Conservation (phyloP, 2,329 filamentous ascomycete species). For the Amesomyces nigricolor region DNA sequence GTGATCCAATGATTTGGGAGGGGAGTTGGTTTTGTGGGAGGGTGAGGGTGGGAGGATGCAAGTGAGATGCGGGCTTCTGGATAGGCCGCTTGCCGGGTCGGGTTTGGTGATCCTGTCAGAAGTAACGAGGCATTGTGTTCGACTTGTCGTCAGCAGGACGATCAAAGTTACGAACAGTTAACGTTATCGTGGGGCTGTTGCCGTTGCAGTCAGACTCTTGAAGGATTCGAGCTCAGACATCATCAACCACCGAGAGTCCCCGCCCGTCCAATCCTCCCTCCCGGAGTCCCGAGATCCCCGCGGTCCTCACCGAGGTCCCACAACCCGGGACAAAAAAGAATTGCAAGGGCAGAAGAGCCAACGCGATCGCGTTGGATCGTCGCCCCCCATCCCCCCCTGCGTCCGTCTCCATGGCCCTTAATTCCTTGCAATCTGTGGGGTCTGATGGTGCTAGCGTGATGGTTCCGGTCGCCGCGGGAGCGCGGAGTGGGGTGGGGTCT, state of each 20-base stretch:
- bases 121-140: not conserved
- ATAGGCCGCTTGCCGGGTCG: slow-evolving; percentile 6
- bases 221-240: too few relatives aligned
- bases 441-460: too few relatives aligned
- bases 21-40: not conserved
- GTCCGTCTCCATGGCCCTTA: too few relatives aligned
- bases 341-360: too few relatives aligned
- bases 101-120: not conserved
- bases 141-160: not conserved
- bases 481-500: too few relatives aligned
- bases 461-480: too few relatives aligned
- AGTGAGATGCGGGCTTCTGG: slow-evolving; percentile 7
- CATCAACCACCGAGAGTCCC: too few relatives aligned
- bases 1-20: slow-evolving; percentile 6
- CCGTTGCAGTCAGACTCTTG: not conserved
- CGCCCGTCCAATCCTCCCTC: too few relatives aligned
- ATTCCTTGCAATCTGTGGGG: not conserved
- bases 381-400: too few relatives aligned
- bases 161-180: not conserved
- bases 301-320: not conserved
- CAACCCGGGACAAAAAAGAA: not conserved
- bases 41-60: not conserved
- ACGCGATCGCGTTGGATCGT: too few relatives aligned
- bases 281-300: not conserved
- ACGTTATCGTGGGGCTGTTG: too few relatives aligned